Evolutionary conservation across 2,329 filamentous ascomycete genomes (phyloP), one percentile per base, ranked within the genome.

Genomic region (Diaporthe australafricana): DNA sequence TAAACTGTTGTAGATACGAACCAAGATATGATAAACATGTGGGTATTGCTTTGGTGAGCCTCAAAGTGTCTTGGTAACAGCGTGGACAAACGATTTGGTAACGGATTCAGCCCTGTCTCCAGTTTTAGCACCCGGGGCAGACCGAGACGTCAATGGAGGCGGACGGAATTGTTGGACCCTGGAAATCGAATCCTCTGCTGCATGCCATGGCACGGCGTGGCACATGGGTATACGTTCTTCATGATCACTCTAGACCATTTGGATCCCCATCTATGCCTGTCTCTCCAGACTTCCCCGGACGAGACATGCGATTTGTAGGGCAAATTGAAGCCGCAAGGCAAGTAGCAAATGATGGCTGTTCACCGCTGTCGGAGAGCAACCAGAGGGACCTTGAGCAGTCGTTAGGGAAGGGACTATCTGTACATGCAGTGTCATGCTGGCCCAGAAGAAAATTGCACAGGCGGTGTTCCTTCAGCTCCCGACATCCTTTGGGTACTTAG

Each of bases 11-110:
- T 14, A 70, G 57, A 70, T 72, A 72, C 70, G 66, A 55, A 17
- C 4, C 56, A 14, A 27, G 17, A 30, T 2, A 60, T 22, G 67
- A 69, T 69, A 48, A 68, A 71, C 45, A 45, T 17, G 67, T 65
- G 70, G 72, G 20, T 66, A 42, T 56, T n/a, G 55, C 27, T 63
- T 55, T 55, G 35, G 66, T 42, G 55, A 52, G 45, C 22, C 42
- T 42, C 60, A 66, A 45, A n/a, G 42, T 22, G 63, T 63, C 48
- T 75, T 75, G 72, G 65, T 70, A 71, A 72, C 57, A 65, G 25
- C 38, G 12, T 48, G 42, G 74, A 75, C 74, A 74, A 75, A 75
- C 69, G 30, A 71, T 75, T 75, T 75, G 62, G 60, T 75, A 75
- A 75, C 30, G n/a, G 60, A 69, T 72, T 72, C 67, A 72, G 72